Evolutionary conservation across 164 flowering plant genomes (phyloP), one percentile per base, ranked within the genome.

Genomic region (Paratinospora sagittata): DNA sequence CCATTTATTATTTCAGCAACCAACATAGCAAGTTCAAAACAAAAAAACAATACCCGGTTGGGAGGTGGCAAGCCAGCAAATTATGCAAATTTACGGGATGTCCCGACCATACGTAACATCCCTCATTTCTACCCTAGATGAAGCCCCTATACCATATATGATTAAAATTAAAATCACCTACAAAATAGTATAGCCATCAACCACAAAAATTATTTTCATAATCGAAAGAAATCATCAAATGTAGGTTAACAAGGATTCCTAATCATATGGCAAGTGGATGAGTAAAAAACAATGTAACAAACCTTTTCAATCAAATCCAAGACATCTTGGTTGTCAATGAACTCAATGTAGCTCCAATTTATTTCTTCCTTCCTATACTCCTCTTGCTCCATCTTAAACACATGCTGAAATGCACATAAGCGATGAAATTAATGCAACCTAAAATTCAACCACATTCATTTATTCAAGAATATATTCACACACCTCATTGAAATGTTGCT

Each of bases 361-460:
- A 93, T 93, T 85, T 83, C 84, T 77, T 93, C 98, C 73, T 82
- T 90, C 65, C 84, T 80, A 70, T 93, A 93, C 70, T 93, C 98
- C 65, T 93, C 98, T 81, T 93, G 98, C 85, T 93, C 98, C 96
- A 90, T 90, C 89, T 93, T 93, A 81, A 93, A 93, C 24, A 93
- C 97, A 81, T 93, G 98, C 98, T 93, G 92, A 65, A 82, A 84
- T 7, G 34, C 62, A 67, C 17, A 24, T 24, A 64, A 27, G 68
- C 55, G 24, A 30, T 70, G 19, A 55, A 16, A 19, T 57, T 41
- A 52, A 70, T 39, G 69, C 8, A 24, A 34, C 12, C 24, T 30
- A 30, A 10, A 45, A 49, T 27, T 12, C 43, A 58, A 21, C 8
- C 61, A 3, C 8, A 55, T 55, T 17, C 26, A 8, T 8, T 0